Percentiles rank a stretch among this genome's conserved stretches.
Evolutionary conservation across 108 stramenopile genomes (phyloP).

Genomic region (Nitzschia palea): DNA sequence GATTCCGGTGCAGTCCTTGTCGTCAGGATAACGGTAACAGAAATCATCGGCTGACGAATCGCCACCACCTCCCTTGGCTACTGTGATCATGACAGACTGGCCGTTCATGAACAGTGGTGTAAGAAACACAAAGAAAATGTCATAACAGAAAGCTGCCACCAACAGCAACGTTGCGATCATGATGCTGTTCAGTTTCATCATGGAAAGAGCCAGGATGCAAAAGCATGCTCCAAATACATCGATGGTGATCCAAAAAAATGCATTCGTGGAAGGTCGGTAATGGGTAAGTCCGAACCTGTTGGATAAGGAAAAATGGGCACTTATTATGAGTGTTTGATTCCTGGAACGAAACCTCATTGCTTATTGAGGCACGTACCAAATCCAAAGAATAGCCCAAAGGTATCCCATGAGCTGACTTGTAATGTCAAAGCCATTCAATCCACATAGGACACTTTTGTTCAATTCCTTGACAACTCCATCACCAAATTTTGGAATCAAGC

Average conservation of each 20-base stretch:
- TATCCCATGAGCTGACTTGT: constrained; percentile 18
- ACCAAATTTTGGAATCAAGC: constrained; percentile 16
- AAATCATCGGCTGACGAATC: constrained; percentile 34
- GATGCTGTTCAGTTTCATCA: constrained; percentile 69
- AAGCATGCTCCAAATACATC: constrained; percentile 79
- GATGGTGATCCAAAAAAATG: constrained; percentile 76
- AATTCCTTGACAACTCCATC: constrained; percentile 15
- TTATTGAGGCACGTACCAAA: constrained; percentile 31
- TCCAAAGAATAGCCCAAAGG: constrained; percentile 28
- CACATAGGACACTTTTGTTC: constrained; percentile 18
- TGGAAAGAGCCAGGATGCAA: constrained; percentile 68
- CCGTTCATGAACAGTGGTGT: constrained; percentile 72
- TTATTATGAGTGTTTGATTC: too few species aligned
- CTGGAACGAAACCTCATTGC: too few species aligned
- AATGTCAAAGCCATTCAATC: constrained; percentile 24
- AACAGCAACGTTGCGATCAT: constrained; percentile 78
- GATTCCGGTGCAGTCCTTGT: constrained; percentile 51
- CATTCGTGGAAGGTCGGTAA: constrained; percentile 24
- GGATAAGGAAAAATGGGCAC: not conserved
- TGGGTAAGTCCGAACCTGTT: constrained; percentile 24
- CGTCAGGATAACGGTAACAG: constrained; percentile 63
- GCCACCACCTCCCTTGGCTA: constrained; percentile 63
- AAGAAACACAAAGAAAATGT: constrained; percentile 91
- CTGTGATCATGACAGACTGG: constrained; percentile 77
- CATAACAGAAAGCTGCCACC: constrained; percentile 84